Conservation (phyloP, 108 stramenopile species). For the Nitzschia sp. region DNA sequence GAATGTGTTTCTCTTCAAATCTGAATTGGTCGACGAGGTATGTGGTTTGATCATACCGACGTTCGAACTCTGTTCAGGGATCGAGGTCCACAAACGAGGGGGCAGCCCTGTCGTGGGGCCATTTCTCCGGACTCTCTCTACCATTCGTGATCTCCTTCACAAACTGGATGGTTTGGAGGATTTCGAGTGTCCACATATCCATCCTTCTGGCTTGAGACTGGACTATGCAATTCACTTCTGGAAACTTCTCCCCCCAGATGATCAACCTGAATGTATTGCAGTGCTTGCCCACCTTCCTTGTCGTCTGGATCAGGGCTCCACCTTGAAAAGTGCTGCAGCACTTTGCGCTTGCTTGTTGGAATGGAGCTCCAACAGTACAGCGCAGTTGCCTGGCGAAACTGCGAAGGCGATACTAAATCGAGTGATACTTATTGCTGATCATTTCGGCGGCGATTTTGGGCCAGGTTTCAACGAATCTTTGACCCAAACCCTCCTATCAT, state of each 20-base stretch:
- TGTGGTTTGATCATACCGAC: conserved; percentile 13
- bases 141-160: neutral
- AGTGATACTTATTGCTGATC: neutral
- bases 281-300: neutral
- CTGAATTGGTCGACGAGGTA: conserved; percentile 9
- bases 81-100: neutral
- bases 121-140: neutral
- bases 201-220: neutral
- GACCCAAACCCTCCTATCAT: neutral
- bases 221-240: neutral
- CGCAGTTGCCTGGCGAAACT: neutral
- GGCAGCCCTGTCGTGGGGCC: neutral
- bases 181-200: neutral
- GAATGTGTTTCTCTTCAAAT: neutral
- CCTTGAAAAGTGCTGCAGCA: neutral
- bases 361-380: neutral
- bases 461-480: neutral
- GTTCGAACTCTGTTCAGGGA: neutral
- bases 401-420: neutral
- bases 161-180: neutral
- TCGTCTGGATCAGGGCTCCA: neutral
- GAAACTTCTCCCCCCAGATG: neutral
- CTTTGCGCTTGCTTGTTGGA: neutral
- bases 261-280: neutral
- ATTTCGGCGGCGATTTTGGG: neutral